phyloP scores from a whole-genome alignment of 148 eudicot genomes.

The Nyssa sinensis region DNA sequence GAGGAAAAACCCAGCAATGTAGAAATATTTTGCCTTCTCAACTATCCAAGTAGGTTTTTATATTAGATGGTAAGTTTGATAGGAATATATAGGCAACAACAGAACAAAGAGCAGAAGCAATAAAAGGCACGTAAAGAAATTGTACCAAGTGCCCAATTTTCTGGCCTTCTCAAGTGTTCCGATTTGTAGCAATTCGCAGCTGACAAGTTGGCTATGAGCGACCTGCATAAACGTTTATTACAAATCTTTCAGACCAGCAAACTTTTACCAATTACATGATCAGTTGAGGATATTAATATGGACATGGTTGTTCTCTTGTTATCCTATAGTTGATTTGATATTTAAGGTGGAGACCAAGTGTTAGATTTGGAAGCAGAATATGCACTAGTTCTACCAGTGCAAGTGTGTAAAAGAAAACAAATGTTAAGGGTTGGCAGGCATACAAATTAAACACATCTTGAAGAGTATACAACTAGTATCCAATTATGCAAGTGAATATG shows the following conservation, averaged over 20 bases:
- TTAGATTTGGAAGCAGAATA: not conserved
- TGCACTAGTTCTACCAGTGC: not conserved
- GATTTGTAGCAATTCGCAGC: constrained; percentile 90
- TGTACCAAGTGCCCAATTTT: constrained; percentile 82
- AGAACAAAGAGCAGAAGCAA: not conserved
- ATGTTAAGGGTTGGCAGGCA: not conserved
- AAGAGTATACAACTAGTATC: no score
- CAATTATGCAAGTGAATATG: no score
- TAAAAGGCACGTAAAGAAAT: not conserved
- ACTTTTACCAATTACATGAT: not conserved
- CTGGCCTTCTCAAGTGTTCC: constrained; percentile 76
- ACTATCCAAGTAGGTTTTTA: constrained; percentile 34
- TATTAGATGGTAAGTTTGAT: not conserved
- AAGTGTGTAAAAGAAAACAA: no score
- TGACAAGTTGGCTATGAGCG: constrained; percentile 69
- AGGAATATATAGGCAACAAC: not conserved
- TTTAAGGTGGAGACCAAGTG: not conserved
- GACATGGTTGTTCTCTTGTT: not conserved
- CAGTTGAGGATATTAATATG: not conserved
- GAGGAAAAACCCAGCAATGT: constrained; percentile 87
- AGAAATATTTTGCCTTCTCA: constrained; percentile 80
- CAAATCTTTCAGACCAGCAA: not conserved
- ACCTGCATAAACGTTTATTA: constrained; percentile 37
- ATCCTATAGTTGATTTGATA: not conserved
- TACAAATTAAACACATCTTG: no score